phyloP scores from a whole-genome alignment of 805 yeast genomes.

The Candida cerambycidarum region DNA sequence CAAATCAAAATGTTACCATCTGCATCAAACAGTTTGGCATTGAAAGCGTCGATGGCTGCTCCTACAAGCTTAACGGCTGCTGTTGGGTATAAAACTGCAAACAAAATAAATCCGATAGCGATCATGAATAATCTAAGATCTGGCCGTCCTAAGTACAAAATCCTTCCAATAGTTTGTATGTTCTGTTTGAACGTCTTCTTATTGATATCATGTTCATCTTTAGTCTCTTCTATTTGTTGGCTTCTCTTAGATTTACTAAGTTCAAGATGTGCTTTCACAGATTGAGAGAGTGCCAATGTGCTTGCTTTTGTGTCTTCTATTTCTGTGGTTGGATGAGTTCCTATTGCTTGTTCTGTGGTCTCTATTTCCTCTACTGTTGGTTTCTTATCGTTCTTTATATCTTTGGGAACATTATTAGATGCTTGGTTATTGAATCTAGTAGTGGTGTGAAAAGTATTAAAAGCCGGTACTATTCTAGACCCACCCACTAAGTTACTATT shows the following conservation, averaged over 20 bases:
- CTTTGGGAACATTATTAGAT: neutral
- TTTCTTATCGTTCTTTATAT: neutral
- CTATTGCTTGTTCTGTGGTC: neutral
- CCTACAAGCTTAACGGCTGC: conserved; percentile 45
- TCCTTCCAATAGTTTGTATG: conserved; percentile 36
- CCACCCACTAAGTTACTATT: neutral
- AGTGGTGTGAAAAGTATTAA: neutral
- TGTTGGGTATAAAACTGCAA: conserved; percentile 46
- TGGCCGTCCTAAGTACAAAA: conserved; percentile 38
- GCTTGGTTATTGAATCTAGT: neutral
- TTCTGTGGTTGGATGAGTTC: neutral
- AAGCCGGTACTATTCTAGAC: neutral
- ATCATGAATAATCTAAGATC: conserved; percentile 37
- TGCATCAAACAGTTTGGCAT: conserved; percentile 31
- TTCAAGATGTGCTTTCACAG: conserved; percentile 31
- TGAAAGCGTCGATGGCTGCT: conserved; percentile 43
- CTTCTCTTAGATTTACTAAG: conserved; percentile 22
- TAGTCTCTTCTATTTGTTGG: conserved; percentile 33
- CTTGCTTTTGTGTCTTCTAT: neutral
- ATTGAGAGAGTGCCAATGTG: conserved; percentile 9
- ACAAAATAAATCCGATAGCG: conserved; percentile 41
- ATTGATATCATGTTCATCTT: conserved; percentile 28
- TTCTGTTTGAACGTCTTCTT: conserved; percentile 33
- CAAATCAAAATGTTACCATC: conserved; percentile 42
- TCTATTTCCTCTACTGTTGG: no score